Conservation (phyloP, 129 eudicot species). For the Saussurea involucrata region DNA sequence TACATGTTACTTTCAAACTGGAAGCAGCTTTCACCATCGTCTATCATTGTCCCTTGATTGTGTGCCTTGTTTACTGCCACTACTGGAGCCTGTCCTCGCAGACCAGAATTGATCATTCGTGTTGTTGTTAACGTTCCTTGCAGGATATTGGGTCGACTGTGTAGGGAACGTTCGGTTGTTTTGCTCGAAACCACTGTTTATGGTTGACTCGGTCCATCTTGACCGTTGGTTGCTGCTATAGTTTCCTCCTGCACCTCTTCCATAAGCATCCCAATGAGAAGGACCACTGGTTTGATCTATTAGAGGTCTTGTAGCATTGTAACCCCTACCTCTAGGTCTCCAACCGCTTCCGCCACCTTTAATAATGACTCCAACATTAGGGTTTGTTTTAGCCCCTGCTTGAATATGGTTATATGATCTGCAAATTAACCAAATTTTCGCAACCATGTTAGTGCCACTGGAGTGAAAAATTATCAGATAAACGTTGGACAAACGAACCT, state of each 20-base stretch:
- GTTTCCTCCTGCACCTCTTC: neutral
- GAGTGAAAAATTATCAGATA: neutral
- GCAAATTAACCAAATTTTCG: neutral
- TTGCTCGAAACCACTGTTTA: neutral
- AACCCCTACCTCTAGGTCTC: conserved; percentile 10
- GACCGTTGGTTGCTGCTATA: neutral
- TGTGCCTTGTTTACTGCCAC: neutral
- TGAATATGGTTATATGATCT: neutral
- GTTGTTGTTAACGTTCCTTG: neutral
- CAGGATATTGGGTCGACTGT: neutral
- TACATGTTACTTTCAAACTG: neutral
- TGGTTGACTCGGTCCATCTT: neutral
- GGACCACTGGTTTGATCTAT: neutral
- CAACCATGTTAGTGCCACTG: neutral
- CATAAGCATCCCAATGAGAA: neutral
- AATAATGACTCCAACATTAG: neutral
- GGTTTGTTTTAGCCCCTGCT: neutral
- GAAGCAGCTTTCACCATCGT: neutral
- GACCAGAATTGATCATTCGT: neutral
- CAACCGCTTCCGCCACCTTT: conserved; percentile 15
- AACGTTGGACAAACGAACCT: conserved; percentile 6
- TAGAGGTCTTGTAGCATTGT: neutral
- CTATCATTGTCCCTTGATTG: neutral
- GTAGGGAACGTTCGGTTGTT: neutral
- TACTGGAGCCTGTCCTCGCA: neutral